These are phyloP conservation scores for Hymenoscyphus occultus DNA, from an alignment of 2,329 filamentous ascomycete species.

Conservation along the genomic window DNA sequence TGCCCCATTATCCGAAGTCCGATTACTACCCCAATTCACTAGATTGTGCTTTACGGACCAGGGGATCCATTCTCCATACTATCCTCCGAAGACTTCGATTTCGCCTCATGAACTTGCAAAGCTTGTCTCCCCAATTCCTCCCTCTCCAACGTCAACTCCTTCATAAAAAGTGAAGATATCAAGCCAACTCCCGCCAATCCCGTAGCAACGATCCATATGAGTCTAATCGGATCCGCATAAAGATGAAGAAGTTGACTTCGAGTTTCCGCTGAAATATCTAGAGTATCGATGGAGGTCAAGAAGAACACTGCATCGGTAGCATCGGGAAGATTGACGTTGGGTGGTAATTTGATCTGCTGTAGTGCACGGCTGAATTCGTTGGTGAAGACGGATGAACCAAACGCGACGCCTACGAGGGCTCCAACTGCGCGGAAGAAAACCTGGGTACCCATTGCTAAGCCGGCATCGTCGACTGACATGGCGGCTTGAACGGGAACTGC, in stretches of 20 bases:
- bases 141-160: slow-evolving; percentile 6
- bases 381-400: slow-evolving; percentile 60
- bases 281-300: background rate
- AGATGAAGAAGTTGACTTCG: background rate
- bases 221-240: background rate
- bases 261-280: background rate
- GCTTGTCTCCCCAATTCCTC: slow-evolving; percentile 9
- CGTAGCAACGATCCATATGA: slow-evolving; percentile 6
- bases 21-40: background rate
- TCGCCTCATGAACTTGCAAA: background rate
- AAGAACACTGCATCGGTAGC: slow-evolving; percentile 1
- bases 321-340: background rate
- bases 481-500: slow-evolving; percentile 39
- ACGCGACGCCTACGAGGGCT: slow-evolving; percentile 59
- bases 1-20: background rate
- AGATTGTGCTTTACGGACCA: background rate
- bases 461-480: slow-evolving; percentile 45
- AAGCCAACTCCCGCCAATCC: background rate
- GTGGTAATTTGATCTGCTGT: background rate
- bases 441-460: slow-evolving; percentile 56
- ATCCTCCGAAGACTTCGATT: background rate
- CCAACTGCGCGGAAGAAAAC: slow-evolving; percentile 64
- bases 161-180: slow-evolving; percentile 6
- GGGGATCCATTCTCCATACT: background rate
- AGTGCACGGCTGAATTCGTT: background rate